Evolutionary conservation across 2,329 filamentous ascomycete species (phyloP).

Genomic region (Diaporthe vexans): DNA sequence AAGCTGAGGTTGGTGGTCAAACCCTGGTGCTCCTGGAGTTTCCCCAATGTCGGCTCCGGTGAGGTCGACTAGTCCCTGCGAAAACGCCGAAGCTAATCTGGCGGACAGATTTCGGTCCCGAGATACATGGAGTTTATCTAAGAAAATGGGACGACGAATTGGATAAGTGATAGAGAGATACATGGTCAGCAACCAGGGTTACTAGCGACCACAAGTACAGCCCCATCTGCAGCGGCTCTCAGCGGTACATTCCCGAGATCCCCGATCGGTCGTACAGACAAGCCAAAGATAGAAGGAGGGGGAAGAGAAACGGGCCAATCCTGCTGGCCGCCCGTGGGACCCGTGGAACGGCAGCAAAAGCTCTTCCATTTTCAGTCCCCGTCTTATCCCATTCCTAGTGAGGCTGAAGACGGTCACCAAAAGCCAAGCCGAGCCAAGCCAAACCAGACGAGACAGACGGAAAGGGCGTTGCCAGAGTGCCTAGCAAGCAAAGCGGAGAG

Average conservation of each 20-base stretch:
- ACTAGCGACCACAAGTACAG: background rate
- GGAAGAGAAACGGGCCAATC: conserved; percentile 14
- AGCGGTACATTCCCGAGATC: conserved; percentile 13
- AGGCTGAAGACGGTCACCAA: conserved; percentile 18
- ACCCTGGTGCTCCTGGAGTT: conserved; percentile 35
- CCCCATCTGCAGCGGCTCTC: background rate
- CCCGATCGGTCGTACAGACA: background rate
- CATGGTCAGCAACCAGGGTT: background rate
- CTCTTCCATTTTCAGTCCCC: background rate
- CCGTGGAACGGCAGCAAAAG: conserved; percentile 2
- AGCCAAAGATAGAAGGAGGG: conserved; percentile 23
- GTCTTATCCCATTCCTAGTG: background rate
- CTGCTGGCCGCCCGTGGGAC: conserved; percentile 1
- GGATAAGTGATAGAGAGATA: background rate
- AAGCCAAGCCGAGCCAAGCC: background rate
- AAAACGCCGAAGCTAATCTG: conserved; percentile 26
- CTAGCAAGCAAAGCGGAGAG: conserved; percentile 10
- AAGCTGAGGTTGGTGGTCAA: conserved; percentile 29
- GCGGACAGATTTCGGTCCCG: conserved; percentile 30
- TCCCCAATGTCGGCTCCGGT: conserved; percentile 39
- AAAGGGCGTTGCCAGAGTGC: conserved; percentile 1
- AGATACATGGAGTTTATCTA: background rate
- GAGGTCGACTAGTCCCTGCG: conserved; percentile 18
- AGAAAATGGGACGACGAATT: background rate
- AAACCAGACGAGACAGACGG: background rate